A percentile compares a stretch with the other conserved stretches of the same genome.
These are phyloP conservation scores for Glycine latifolia DNA, from an alignment of 306 rosid genomes.

Conservation along the genomic window DNA sequence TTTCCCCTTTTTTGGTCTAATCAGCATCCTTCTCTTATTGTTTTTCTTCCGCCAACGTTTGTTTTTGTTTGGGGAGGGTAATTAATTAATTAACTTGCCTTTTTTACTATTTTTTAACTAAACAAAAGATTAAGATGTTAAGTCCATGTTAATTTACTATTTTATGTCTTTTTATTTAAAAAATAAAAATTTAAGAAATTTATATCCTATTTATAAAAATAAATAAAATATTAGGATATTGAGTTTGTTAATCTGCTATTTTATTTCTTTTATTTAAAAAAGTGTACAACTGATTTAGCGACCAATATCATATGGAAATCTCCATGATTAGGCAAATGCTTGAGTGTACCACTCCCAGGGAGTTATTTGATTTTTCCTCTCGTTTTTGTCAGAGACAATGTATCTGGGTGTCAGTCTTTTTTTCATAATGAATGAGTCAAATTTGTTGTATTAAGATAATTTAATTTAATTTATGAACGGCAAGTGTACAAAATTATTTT, in stretches of 20 bases:
- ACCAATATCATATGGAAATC: neutral
- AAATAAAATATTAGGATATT: neutral
- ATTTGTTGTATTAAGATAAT: neutral
- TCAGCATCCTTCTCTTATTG: neutral
- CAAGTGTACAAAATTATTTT: too few relatives aligned
- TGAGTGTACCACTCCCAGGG: neutral
- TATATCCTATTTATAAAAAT: neutral
- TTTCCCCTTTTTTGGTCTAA: neutral
- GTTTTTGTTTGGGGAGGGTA: too few relatives aligned
- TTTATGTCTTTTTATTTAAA: neutral
- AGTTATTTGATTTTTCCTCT: neutral
- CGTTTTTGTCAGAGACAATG: neutral
- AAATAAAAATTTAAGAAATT: neutral
- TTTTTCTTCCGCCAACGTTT: neutral
- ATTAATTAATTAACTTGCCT: too few relatives aligned
- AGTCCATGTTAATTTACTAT: neutral
- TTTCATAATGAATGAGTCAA: neutral
- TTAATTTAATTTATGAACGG: neutral
- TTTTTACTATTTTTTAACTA: neutral
- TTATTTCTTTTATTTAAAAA: neutral
- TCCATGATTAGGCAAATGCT: neutral
- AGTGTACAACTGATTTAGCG: neutral
- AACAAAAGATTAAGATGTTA: neutral
- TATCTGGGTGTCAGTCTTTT: neutral
- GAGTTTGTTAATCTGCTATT: neutral